Conservation (phyloP, 345 rosid genomes). For the Ceriops decandra region DNA sequence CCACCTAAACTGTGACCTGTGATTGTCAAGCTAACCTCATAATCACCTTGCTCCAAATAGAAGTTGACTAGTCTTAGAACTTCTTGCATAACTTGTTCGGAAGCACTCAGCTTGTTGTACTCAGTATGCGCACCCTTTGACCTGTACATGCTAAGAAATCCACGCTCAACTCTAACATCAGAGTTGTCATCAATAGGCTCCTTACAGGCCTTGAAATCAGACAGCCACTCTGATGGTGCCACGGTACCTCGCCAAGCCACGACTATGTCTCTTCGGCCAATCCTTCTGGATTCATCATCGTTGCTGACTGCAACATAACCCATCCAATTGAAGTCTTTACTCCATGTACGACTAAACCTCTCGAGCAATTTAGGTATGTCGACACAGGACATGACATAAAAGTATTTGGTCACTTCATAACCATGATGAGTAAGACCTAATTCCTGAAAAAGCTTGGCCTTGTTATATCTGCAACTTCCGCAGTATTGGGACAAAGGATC, state of each 20-base stretch:
- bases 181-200: constrained; percentile 22
- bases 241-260: constrained; percentile 47
- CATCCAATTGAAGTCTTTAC: constrained; percentile 49
- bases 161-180: constrained; percentile 12
- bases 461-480: constrained; percentile 37
- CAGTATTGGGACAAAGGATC: constrained; percentile 17
- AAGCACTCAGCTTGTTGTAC: constrained; percentile 44
- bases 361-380: constrained; percentile 40
- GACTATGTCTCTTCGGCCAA: constrained; percentile 44
- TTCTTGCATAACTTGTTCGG: constrained; percentile 44
- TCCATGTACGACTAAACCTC: constrained; percentile 30
- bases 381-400: constrained; percentile 38
- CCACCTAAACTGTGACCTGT: constrained; percentile 51
- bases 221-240: constrained; percentile 36
- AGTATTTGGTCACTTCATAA: constrained; percentile 31
- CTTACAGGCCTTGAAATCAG: constrained; percentile 30
- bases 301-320: constrained; percentile 39
- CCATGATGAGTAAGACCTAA: constrained; percentile 29
- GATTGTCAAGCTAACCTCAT: constrained; percentile 38
- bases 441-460: constrained; percentile 24
- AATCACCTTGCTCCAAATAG: constrained; percentile 26
- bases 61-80: constrained; percentile 23
- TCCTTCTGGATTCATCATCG: background rate
- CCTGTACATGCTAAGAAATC: constrained; percentile 42
- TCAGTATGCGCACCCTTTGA: constrained; percentile 31